These are phyloP conservation scores for Fusarium sp. DNA, from an alignment of 2,329 filamentous ascomycete genomes.

Conservation along the genomic window DNA sequence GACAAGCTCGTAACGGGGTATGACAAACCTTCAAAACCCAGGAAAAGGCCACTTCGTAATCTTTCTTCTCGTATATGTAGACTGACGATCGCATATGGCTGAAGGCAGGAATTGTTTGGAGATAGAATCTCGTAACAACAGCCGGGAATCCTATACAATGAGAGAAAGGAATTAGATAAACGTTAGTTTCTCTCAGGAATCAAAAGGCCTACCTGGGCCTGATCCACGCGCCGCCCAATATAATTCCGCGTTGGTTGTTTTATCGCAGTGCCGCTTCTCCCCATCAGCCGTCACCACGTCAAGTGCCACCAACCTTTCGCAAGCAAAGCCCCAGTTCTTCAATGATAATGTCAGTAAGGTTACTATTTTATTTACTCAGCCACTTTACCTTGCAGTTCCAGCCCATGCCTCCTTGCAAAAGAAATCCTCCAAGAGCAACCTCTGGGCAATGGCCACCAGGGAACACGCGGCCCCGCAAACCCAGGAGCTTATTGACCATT, in stretches of 20 bases:
- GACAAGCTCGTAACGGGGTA: accelerated
- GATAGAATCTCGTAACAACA: background rate
- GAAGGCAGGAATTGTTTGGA: background rate
- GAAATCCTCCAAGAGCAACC: background rate
- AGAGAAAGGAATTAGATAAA: background rate
- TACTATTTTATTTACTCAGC: accelerated
- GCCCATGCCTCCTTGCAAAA: background rate
- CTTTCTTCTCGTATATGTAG: background rate
- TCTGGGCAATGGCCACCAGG: background rate
- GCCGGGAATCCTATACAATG: background rate
- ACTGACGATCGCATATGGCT: background rate
- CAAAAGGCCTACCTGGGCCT: background rate
- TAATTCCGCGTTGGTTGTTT: background rate
- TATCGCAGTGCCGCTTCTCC: background rate
- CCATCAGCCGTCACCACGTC: background rate
- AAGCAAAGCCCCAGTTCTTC: background rate
- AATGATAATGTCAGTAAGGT: accelerated
- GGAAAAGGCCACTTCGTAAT: background rate
- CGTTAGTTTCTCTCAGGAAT: accelerated
- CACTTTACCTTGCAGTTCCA: background rate
- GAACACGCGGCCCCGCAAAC: background rate
- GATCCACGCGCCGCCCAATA: background rate
- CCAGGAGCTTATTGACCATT: background rate
- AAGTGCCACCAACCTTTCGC: background rate
- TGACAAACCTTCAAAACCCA: background rate